A percentile compares a stretch with the other conserved stretches of the same genome.
phyloP scores from a whole-genome alignment of 768 basidiomycete genomes.

The Harrya chromipes region DNA sequence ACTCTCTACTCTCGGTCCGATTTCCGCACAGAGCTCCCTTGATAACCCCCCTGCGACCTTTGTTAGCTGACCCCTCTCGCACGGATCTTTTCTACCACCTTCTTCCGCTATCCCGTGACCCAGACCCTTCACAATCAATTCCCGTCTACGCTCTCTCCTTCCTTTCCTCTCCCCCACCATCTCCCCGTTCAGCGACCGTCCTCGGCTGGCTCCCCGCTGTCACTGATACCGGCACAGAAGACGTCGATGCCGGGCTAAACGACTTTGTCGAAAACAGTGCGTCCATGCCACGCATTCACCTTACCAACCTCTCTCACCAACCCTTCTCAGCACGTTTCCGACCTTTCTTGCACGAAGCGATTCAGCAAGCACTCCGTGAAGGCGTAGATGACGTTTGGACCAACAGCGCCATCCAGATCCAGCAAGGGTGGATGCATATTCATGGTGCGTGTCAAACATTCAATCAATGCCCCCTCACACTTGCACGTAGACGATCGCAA shows the following conservation, averaged over 20 bases:
- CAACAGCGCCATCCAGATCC: constrained; percentile 61
- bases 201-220: constrained; percentile 71
- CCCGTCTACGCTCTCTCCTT: constrained; percentile 70
- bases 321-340: constrained; percentile 52
- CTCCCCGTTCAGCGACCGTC: constrained; percentile 47
- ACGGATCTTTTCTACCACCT: constrained; percentile 72
- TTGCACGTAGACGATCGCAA: constrained; percentile 60
- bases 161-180: constrained; percentile 43
- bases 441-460: constrained; percentile 39
- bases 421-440: constrained; percentile 86
- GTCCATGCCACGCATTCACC: constrained; percentile 18
- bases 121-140: constrained; percentile 34
- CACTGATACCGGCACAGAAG: constrained; percentile 25
- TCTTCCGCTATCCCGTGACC: constrained; percentile 47
- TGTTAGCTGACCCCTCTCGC: constrained; percentile 52
- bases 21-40: not conserved
- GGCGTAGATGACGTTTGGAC: constrained; percentile 63
- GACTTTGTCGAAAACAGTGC: constrained; percentile 74
- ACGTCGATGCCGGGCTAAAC: constrained; percentile 51
- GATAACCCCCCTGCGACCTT: constrained; percentile 8
- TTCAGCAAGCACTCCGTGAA: constrained; percentile 52
- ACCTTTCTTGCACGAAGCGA: constrained; percentile 54
- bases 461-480: too few relatives aligned
- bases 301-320: not conserved
- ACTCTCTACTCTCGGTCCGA: not conserved